Evolutionary conservation across 148 eudicot genomes (phyloP), one percentile per base, ranked within the genome.

Genomic region (Cornus controversa): DNA sequence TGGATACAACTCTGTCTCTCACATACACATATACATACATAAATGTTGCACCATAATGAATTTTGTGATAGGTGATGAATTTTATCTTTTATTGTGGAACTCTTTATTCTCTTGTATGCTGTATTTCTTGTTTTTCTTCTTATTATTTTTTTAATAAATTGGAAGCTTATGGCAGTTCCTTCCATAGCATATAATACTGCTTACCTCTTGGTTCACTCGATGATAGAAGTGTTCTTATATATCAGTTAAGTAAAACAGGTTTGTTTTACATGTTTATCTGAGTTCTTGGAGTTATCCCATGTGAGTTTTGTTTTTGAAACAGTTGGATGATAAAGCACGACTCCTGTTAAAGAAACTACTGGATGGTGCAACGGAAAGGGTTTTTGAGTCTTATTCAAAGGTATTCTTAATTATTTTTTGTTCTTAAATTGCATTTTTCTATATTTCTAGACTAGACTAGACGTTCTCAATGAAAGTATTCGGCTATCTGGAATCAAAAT

Each of bases 291-390:
- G 26, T 13, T 66, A 22, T 60, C 26, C 28, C 60, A 18, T 20
- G 34, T 45, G 71, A 10, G 25, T 26, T 66, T 70, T 50, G 34
- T 40, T 45, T 14, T 70, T 65, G 13, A 4, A 7, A 13, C 69
- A 81, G 90, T 72, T 77, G 78, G 90, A 85, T 72, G 85, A 81
- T 79, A 75, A 83, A 69, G 67, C 84, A n/a, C 82, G 63, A 42
- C 16, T 65, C 57, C 66, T 85, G 60, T 70, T 83, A 25, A 81
- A 78, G 81, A 73, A 70, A 28, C 72, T 83, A 71, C 78, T 85
- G 31, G 88, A 83, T 66, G 77, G 82, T 58, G 83, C 82, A 40
- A 40, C 85, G 31, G 71, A 69, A 78, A 78, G 77, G n/a, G 71
- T 80, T 73, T 79, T 85, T 57, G 82, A 79, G 71, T 72, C 77